These are phyloP conservation scores for Petunia hybrid DNA, from an alignment of 305 asterid genomes.

Conservation along the genomic window DNA sequence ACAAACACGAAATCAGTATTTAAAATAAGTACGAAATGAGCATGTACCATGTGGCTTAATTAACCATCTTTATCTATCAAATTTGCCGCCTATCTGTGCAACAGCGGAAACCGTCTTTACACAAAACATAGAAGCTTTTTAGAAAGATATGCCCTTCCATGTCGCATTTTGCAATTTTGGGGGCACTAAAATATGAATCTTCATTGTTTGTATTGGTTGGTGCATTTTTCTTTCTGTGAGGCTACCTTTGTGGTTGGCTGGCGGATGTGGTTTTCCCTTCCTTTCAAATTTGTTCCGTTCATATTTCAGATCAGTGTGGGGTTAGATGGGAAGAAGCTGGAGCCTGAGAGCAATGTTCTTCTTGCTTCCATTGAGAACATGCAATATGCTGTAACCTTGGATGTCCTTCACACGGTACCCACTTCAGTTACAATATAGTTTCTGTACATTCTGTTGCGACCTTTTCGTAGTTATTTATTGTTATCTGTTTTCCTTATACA, in stretches of 20 bases:
- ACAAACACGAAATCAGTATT: background rate
- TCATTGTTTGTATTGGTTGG: conserved; percentile 1
- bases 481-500: conserved; percentile 24
- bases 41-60: background rate
- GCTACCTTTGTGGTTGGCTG: background rate
- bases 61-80: conserved; percentile 5
- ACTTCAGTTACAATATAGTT: conserved; percentile 37
- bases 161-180: conserved; percentile 8
- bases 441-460: conserved; percentile 24
- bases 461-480: conserved; percentile 11
- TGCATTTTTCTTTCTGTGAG: background rate
- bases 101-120: background rate
- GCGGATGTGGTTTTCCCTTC: background rate
- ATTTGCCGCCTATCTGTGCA: background rate
- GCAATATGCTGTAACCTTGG: conserved; percentile 97
- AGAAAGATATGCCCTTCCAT: background rate
- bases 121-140: background rate
- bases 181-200: background rate
- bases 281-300: background rate
- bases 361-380: conserved; percentile 98
- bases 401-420: conserved; percentile 76
- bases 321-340: conserved; percentile 82
- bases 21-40: background rate
- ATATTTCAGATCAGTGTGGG: conserved; percentile 73
- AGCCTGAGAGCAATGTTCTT: conserved; percentile 94